These are phyloP conservation scores for Atkinsonella texensis DNA, from an alignment of 2,329 filamentous ascomycete genomes.

Conservation along the genomic window DNA sequence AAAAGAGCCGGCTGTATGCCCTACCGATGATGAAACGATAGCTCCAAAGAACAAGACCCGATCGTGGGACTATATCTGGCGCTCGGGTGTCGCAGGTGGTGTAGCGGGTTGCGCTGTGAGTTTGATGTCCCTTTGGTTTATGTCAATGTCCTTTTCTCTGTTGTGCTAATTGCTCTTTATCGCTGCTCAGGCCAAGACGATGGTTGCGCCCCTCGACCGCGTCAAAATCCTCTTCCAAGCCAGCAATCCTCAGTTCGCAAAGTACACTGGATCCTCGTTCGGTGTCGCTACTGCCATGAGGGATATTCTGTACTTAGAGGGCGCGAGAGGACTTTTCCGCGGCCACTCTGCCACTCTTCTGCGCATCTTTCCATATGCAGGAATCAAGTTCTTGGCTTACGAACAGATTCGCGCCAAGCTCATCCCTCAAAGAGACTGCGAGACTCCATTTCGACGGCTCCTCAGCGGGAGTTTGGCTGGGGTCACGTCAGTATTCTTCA, in stretches of 20 bases:
- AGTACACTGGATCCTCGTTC: constrained; percentile 82
- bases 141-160: neutral
- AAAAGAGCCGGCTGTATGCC: constrained; percentile 31
- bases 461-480: constrained; percentile 65
- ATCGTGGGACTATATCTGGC: constrained; percentile 71
- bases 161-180: constrained; percentile 6
- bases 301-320: constrained; percentile 70
- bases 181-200: constrained; percentile 65
- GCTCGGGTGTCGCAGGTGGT: constrained; percentile 77
- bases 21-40: constrained; percentile 35
- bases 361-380: constrained; percentile 93
- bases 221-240: constrained; percentile 99
- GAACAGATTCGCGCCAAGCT: constrained; percentile 80
- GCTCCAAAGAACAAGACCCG: constrained; percentile 39
- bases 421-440: constrained; percentile 59
- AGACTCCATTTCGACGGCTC: constrained; percentile 69
- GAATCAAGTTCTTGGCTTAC: constrained; percentile 96
- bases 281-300: constrained; percentile 73
- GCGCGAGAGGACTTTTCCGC: constrained; percentile 67
- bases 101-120: constrained; percentile 83
- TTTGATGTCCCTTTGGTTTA: constrained; percentile 9
- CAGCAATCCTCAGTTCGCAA: constrained; percentile 83
- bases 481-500: constrained; percentile 87
- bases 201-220: constrained; percentile 89
- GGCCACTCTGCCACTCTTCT: constrained; percentile 90